Conservation (phyloP, 108 stramenopile genomes). For the Cyclotella kingstonii region DNA sequence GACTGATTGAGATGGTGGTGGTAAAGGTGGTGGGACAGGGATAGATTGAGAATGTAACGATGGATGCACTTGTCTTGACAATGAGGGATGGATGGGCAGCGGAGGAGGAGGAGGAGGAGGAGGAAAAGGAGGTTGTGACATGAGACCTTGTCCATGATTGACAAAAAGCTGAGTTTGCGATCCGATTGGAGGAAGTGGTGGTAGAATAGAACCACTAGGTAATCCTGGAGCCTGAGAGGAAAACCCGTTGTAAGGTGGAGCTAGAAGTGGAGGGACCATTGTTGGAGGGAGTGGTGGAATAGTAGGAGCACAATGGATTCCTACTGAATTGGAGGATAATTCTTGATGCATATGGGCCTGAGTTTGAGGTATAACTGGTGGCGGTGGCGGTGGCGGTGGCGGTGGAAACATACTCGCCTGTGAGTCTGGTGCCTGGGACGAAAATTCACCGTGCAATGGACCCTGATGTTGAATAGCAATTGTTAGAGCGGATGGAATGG, state of each 20-base stretch:
- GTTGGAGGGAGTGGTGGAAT: slow-evolving; percentile 12
- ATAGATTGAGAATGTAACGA: slow-evolving; percentile 6
- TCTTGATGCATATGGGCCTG: slow-evolving; percentile 7
- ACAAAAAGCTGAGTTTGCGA: neutral
- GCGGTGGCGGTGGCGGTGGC: slow-evolving; percentile 47
- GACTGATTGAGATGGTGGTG: slow-evolving; percentile 63
- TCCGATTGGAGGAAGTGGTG: neutral
- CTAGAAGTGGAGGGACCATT: slow-evolving; percentile 14
- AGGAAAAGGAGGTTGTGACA: neutral
- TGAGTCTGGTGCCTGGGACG: neutral
- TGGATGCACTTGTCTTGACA: slow-evolving; percentile 16
- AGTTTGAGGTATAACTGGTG: slow-evolving; percentile 1
- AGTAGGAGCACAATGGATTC: slow-evolving; percentile 19
- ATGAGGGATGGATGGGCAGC: slow-evolving; percentile 22
- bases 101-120: slow-evolving; percentile 8
- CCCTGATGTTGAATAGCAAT: too few relatives aligned
- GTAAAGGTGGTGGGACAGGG: slow-evolving; percentile 32
- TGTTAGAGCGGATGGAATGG: too few relatives aligned
- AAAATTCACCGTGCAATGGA: too few relatives aligned
- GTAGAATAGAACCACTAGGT: neutral
- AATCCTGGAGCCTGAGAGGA: neutral
- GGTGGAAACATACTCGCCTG: slow-evolving; percentile 30
- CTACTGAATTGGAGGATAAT: too few relatives aligned
- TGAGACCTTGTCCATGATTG: neutral
- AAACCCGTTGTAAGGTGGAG: slow-evolving; percentile 5